Base-by-base conservation (phyloP, 1,284 basidiomycete species). In the Chondrostereum purpureum region DNA sequence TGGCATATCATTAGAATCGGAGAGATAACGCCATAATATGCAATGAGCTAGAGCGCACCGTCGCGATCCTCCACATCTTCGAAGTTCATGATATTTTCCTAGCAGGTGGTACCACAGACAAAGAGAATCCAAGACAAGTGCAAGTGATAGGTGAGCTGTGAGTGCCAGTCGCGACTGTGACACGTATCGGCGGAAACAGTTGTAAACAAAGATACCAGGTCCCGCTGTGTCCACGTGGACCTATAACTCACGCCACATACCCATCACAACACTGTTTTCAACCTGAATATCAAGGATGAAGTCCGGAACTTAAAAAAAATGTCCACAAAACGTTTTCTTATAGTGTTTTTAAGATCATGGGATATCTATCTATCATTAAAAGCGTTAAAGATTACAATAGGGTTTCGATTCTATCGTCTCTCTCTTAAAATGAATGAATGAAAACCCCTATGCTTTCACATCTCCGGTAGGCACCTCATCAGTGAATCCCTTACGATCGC, bases 61-160 rank as follows among this genome's bases (percentile, higher is more conserved):
- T 83, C 73, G 52, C 72, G 66, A 53, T 75, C 73, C 59, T 75
- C 73, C 36, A 75, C 72, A 54, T 75, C 73, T 59, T 75, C 73
- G 50, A 75, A 74, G 56, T 73, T 73, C 39, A 41, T 41, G 10
- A 13, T 13, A 21, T 21, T 38, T 21, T 24, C n/a, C 5, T 24
- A 19, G 18, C 21, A 21, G 24, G 37, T 13, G 13, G 37, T 39
- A 13, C n/a, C 37, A 39, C 3, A 39, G n/a, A 39, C 37, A 14
- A 18, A 13, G 4, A 13, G 37, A 4, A 12, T 13, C 12, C 13
- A 39, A 18, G 4, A 14, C 27, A 31, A 31, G 27, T 8, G n/a
- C 27, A n/a, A 8, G 27, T 31, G 27, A n/a, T n/a, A n/a, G n/a
- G n/a, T n/a, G n/a, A n/a, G n/a, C n/a, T n/a, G n/a, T n/a, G 8